Base-by-base conservation (phyloP, 805 yeast genomes). In the Saturnispora kantuleensis region DNA sequence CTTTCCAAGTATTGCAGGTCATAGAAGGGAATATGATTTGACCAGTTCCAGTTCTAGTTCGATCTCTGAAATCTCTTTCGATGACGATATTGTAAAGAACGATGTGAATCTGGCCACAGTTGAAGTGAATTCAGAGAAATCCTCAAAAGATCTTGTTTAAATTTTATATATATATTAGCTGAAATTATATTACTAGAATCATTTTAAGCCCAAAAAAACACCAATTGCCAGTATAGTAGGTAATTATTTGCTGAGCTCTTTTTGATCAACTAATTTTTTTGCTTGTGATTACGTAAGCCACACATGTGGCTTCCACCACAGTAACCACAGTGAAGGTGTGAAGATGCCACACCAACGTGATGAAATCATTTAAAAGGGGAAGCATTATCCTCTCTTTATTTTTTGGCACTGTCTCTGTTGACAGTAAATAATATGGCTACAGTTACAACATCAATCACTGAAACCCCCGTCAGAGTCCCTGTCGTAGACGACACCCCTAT, bases 1-100 rank as follows among this genome's bases (percentile, higher is more conserved):
- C n/a, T 36, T 42, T 29, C 52, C 50, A 28, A 34, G 38, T 33
- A 47, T 28, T 13, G 45, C 52, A 4, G 54, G 54, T 8, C 31
- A 45, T 9, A 49, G 54, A 42, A 17, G 15, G 12, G 13, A 39
- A 31, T 31, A 16, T 16, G 35, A 31, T 17, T n/a, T 8, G 11
- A 17, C 10, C 13, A 18, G 30, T 6, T 32, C 11, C 36, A 12
- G 35, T 30, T 16, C 10, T 12, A 30, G 13, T 38, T 12, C 18
- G 17, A 10, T 12, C 15, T 16, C 34, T 5, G 31, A 21, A 21
- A 5, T 21, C 8, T 21, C 26, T 7, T 21, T 21, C 8, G 26
- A 21, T 21, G 26, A 21, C 26, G 26, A 26, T 21, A 36, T 9
- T 13, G 40, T 28, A 31, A 38, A 38, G 28, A 30, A 30, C 13